Base-by-base conservation (phyloP, 2,329 filamentous ascomycete species). In the Cladosporium sp. region DNA sequence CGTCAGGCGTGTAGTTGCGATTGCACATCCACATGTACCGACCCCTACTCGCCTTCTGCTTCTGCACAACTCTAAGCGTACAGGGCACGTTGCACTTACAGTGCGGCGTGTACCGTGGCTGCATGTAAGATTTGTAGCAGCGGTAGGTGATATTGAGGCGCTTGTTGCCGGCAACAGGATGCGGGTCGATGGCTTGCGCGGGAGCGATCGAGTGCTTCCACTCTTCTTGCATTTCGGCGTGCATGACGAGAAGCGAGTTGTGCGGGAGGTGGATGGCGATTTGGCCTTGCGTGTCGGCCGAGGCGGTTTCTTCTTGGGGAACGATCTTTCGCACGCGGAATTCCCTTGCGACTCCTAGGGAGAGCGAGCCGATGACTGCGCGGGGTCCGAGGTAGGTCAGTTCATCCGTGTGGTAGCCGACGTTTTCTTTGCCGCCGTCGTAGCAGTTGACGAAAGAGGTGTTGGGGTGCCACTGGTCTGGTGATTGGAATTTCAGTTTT, bases 401-500 rank as follows among this genome's bases (percentile, higher is more conserved):
- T 61, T 96, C 88, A 65, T 99, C 93, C 30, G 87, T 84, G 69
- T 99, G 93, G 70, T 89, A 97, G 27, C 93, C 93, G 1, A 97
- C 91, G 54, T 78, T 89, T 70, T 97, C 83, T 9, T 83, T 76
- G 0, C 83, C 85, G 0, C 91, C 91, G 60, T 85, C 76, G 67
- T 99, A 99, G 72, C 89, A 95, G 67, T 99, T 99, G 13, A 95
- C 91, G 63, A 96, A 92, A 0, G 91, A 89, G 0, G 89, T 89
- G 64, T 97, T 97, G 8, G 92, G 88, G 7, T 74, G 73, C 91
- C 92, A 97, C 0, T 77, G 70, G 0, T 79, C 68, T 0, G 88
- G 79, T 0, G 85, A 86, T 63, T 96, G 91, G 59, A 88, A 84
- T 58, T 78, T 84, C 22, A 96, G 78, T 66, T 92, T 95, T 66